Percentiles rank a stretch among this genome's conserved stretches.
phyloP scores from a whole-genome alignment of 1,284 basidiomycete genomes.

The Lentinula novae-zelandiae region DNA sequence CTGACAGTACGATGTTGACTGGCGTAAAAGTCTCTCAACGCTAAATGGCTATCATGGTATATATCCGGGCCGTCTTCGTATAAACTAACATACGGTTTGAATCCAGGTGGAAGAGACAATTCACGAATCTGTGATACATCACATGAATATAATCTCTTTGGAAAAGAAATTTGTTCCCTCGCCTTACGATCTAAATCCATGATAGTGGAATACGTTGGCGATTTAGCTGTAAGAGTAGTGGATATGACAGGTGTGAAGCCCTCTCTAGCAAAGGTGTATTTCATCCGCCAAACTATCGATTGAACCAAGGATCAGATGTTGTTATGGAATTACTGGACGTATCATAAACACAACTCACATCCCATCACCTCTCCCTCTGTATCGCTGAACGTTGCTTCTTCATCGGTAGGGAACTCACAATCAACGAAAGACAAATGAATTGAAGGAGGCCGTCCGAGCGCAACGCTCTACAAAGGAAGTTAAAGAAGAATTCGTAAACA shows the following conservation, averaged over 20 bases:
- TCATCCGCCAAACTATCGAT: slow-evolving; percentile 41
- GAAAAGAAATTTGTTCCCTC: background rate
- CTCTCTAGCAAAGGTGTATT: slow-evolving; percentile 38
- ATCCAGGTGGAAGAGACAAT: slow-evolving; percentile 32
- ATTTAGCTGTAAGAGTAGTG: slow-evolving; percentile 38
- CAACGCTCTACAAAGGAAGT: slow-evolving; percentile 32
- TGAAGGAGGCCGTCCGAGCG: slow-evolving; percentile 42
- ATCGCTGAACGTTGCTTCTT: slow-evolving; percentile 37
- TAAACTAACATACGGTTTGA: slow-evolving; percentile 35
- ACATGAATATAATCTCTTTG: background rate
- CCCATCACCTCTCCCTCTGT: slow-evolving; percentile 35
- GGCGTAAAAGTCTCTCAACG: slow-evolving; percentile 39
- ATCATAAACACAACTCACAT: background rate
- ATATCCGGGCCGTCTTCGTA: slow-evolving; percentile 34
- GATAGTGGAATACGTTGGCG: slow-evolving; percentile 39
- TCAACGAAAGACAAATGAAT: slow-evolving; percentile 44
- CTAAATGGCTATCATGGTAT: slow-evolving; percentile 38
- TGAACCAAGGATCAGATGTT: background rate
- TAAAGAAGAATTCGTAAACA: background rate
- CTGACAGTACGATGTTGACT: slow-evolving; percentile 45
- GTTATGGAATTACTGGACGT: background rate
- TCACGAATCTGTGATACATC: slow-evolving; percentile 7
- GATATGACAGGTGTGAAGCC: slow-evolving; percentile 40
- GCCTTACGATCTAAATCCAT: slow-evolving; percentile 36
- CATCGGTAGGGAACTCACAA: slow-evolving; percentile 43